A percentile compares a stretch with the other conserved stretches of the same genome.
Conservation (phyloP, 306 rosid genomes). For the Malus sieversii region DNA sequence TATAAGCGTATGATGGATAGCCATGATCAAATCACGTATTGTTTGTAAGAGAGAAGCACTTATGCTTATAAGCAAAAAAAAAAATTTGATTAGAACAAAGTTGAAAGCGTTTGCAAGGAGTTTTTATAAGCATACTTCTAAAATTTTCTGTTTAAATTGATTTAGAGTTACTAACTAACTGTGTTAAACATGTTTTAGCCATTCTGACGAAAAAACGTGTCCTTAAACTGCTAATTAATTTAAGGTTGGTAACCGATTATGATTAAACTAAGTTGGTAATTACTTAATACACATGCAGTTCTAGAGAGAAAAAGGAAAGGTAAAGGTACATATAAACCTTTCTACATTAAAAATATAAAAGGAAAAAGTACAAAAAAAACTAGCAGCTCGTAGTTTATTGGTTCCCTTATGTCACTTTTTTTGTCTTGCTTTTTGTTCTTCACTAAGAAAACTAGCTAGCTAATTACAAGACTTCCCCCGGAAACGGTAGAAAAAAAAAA, state of each 20-base stretch:
- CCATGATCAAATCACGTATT: not conserved
- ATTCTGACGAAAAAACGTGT: not conserved
- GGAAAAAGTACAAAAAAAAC: constrained; percentile 4
- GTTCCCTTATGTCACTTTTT: constrained; percentile 19
- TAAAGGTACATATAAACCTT: not conserved
- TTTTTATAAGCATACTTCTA: not conserved
- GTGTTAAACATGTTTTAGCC: not conserved
- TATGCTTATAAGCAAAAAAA: not conserved
- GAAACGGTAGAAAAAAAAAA: constrained; percentile 1
- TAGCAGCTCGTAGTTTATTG: constrained; percentile 31
- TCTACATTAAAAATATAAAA: constrained; percentile 26
- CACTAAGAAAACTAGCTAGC: constrained; percentile 27
- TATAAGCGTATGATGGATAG: not conserved
- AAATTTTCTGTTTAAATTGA: not conserved
- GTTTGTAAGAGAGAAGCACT: not conserved
- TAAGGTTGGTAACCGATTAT: not conserved
- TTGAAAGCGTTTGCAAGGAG: not conserved
- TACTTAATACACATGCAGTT: not conserved
- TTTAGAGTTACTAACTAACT: not conserved
- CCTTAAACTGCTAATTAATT: not conserved
- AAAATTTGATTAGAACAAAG: not conserved
- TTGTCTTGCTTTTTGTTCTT: constrained; percentile 34
- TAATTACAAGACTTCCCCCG: not conserved
- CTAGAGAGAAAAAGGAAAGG: not conserved
- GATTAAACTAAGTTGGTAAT: not conserved